Evolutionary conservation across 768 basidiomycete genomes (phyloP), one percentile per base, ranked within the genome.

Genomic region (Leccinellum luteum): DNA sequence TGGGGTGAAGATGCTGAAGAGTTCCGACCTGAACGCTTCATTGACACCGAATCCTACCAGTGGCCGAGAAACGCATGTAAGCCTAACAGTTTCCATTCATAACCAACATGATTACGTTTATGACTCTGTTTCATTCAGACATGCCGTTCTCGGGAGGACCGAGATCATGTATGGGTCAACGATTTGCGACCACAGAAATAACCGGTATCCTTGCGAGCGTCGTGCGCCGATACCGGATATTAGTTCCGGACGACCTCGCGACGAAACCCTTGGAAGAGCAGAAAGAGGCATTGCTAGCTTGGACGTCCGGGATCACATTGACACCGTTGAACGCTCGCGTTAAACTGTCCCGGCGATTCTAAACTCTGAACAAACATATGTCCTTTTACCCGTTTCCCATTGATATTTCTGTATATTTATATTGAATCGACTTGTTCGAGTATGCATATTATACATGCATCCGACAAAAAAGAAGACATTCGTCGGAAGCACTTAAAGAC

Each of bases 21-120:
- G 23, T 83, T 81, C 72, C 81, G 68, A 45, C 81, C 81, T 0
- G 78, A 79, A 48, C 75, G 79, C 1, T 83, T 82, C 64, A 71
- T 83, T 28, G 81, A 83, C 51, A 81, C 78, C 0, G 74, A 74
- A 19, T 66, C 73, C 1, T 82, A 81, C 54, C 72, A 28, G 2
- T 48, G 47, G 47, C 47, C 47, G 25, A 28, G 47, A 48, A 17
- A 25, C 27, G 47, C 25, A 48, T 48, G 47, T 48, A 15, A 73
- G 79, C 48, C 21, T 13, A 5, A 17, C 14, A 9, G 12, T 21
- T 27, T 32, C 2, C 10, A 49, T 15, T 3, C 4, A 38, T 6
- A 3, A 19, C 19, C 41, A 19, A 19, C 1, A 15, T 32, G 19
- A 19, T 27, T 35, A 14, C 41, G 12, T 25, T 14, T 17, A 27